Base-by-base conservation (phyloP, 164 flowering plant species). In the Vitis amurensis region DNA sequence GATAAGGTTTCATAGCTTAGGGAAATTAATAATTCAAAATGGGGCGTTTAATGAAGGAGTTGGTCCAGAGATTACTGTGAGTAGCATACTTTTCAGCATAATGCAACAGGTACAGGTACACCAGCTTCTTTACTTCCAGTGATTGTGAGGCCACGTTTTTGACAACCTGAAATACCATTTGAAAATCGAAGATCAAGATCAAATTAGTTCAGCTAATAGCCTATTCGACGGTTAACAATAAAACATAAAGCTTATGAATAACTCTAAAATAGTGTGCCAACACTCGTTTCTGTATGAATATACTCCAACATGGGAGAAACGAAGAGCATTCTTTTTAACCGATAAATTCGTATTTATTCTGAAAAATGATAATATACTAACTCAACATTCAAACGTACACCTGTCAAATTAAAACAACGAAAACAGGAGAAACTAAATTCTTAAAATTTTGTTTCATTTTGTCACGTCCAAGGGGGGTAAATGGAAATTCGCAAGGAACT, bases 51-150 rank as follows among this genome's bases (percentile, higher is more conserved):
- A 53, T 13, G 56, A 53, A 53, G 1, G 4, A n/a, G 16, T 13
- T 3, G 23, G 17, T 60, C 23, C 15, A 29, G 61, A 59, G 29
- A 57, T 64, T 51, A 64, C 11, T 11, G 55, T 61, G 19, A n/a
- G n/a, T 44, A 2, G 71, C 94, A 14, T 89, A 96, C 99, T 91
- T 96, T 74, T 96, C 95, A 64, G 99, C 99, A 76, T 96, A 96
- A 81, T 96, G 99, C 72, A 92, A 81, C 61, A 96, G 83, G 75
- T 96, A 96, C 82, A 92, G 74, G 84, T 96, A 96, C 59, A 89
- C 99, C 56, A 96, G 94, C 85, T 93, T 96, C 91, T 96, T 96
- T 48, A 96, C 97, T 86, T 96, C 97, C 80, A 93, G 63, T 7
- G 97, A 87, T 73, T 86, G 95, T 15, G 97, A 77, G 52, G 97